Percentiles rank a stretch among this genome's conserved stretches.
phyloP scores from a whole-genome alignment of 176 grass and related monocot genomes.

The Raddia distichophylla region DNA sequence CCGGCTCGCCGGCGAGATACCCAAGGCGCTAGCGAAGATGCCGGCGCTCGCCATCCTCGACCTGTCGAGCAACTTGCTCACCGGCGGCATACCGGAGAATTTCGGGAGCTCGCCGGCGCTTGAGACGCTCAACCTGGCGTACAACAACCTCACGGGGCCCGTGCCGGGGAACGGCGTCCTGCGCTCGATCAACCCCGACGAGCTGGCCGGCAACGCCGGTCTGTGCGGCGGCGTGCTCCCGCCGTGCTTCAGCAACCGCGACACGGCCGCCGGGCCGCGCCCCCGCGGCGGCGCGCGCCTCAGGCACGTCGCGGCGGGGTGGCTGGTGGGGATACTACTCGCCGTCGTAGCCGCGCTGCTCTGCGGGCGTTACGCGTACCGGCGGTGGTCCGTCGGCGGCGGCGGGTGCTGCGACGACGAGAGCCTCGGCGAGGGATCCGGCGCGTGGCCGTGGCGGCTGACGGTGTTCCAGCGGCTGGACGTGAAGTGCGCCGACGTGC shows the following conservation, averaged over 20 bases:
- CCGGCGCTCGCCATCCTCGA: slow-evolving; percentile 89
- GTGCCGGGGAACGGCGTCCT: slow-evolving; percentile 81
- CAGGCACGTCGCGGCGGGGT: slow-evolving; percentile 54
- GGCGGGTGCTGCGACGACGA: slow-evolving; percentile 48
- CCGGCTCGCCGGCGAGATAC: slow-evolving; percentile 67
- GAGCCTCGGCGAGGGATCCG: slow-evolving; percentile 21
- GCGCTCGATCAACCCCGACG: slow-evolving; percentile 79
- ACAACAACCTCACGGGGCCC: slow-evolving; percentile 77
- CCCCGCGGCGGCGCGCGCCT: slow-evolving; percentile 43
- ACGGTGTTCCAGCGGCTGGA: slow-evolving; percentile 82
- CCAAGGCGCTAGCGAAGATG: slow-evolving; percentile 71
- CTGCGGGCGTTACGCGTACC: slow-evolving; percentile 64
- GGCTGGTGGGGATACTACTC: slow-evolving; percentile 59
- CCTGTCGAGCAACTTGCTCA: slow-evolving; percentile 74
- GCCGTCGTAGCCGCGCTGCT: slow-evolving; percentile 49
- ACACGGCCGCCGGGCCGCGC: slow-evolving; percentile 20
- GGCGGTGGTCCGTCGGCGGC: slow-evolving; percentile 60
- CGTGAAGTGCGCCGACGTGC: slow-evolving; percentile 74
- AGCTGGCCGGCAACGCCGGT: slow-evolving; percentile 75
- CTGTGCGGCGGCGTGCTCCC: slow-evolving; percentile 82
- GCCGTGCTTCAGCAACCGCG: slow-evolving; percentile 48
- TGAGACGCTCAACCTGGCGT: slow-evolving; percentile 81
- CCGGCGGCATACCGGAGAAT: slow-evolving; percentile 79
- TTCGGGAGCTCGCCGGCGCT: slow-evolving; percentile 92
- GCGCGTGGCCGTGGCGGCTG: slow-evolving; percentile 75